Percentiles rank a stretch among this genome's conserved stretches.
phyloP scores from a whole-genome alignment of 805 yeast genomes.

The Saccharomycopsis fermentans region DNA sequence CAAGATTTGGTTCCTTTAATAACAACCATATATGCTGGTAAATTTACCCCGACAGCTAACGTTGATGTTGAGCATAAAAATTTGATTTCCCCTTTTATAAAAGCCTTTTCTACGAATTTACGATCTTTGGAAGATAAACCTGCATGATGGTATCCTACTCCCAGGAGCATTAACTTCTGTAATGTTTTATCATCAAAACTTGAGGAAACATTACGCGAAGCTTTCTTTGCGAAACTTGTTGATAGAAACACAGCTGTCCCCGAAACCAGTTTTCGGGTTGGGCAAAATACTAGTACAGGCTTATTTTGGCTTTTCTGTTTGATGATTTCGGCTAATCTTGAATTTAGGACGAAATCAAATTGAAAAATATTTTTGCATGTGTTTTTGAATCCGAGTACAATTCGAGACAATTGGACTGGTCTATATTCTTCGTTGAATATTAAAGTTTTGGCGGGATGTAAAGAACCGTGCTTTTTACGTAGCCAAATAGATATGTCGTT shows the following conservation, averaged over 20 bases:
- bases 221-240: conserved; percentile 3
- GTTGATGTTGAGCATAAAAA: conserved; percentile 50
- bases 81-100: conserved; percentile 32
- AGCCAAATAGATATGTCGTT: conserved; percentile 39
- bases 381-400: conserved; percentile 35
- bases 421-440: conserved; percentile 39
- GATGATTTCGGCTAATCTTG: conserved; percentile 33
- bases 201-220: not conserved
- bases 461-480: conserved; percentile 20
- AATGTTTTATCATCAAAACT: conserved; percentile 25
- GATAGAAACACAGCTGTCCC: conserved; percentile 35
- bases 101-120: conserved; percentile 33
- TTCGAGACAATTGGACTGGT: conserved; percentile 32
- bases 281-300: conserved; percentile 42
- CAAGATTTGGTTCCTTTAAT: conserved; percentile 58
- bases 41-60: conserved; percentile 49
- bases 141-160: conserved; percentile 51
- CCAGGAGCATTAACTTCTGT: conserved; percentile 22
- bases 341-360: conserved; percentile 35
- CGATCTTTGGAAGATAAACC: conserved; percentile 43
- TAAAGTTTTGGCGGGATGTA: conserved; percentile 27
- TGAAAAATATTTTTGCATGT: conserved; percentile 36
- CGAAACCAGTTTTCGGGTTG: conserved; percentile 40
- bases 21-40: conserved; percentile 51
- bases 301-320: conserved; percentile 29